phyloP scores from a whole-genome alignment of 2,329 filamentous ascomycete genomes.

The Penicillium sp. region DNA sequence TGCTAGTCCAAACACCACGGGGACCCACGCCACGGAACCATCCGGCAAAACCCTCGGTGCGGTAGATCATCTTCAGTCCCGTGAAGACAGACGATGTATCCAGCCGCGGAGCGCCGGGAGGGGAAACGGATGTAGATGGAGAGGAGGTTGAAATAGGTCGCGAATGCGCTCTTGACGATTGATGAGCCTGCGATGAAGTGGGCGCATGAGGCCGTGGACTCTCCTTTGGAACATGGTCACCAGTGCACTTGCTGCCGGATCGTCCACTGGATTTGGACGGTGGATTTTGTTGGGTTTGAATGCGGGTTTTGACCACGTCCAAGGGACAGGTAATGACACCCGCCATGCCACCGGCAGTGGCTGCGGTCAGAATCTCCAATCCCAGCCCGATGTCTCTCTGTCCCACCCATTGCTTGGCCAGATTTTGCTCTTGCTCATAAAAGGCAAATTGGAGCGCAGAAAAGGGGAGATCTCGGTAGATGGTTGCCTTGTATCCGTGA shows the following conservation, averaged over 20 bases:
- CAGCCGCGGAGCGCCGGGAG: conserved; percentile 70
- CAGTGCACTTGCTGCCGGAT: conserved; percentile 23
- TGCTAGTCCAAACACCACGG: conserved; percentile 90
- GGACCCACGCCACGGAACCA: conserved; percentile 95
- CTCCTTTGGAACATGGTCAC: conserved; percentile 25
- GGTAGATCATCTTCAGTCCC: conserved; percentile 81
- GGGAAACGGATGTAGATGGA: conserved; percentile 73
- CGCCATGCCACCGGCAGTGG: conserved; percentile 82
- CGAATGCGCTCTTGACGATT: conserved; percentile 46
- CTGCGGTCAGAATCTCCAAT: conserved; percentile 83
- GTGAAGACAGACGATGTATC: conserved; percentile 85
- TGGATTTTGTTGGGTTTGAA: conserved; percentile 79
- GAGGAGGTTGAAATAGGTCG: conserved; percentile 84
- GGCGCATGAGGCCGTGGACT: conserved; percentile 23
- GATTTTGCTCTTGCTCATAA: conserved; percentile 85
- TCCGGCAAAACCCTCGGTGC: conserved; percentile 76
- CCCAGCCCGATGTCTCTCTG: conserved; percentile 77
- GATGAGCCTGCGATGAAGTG: conserved; percentile 16
- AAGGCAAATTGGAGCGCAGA: conserved; percentile 97
- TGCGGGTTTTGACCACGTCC: conserved; percentile 93
- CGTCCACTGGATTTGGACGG: conserved; percentile 30
- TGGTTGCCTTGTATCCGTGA: conserved; percentile 93
- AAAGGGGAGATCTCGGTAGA: conserved; percentile 90
- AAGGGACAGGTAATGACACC: conserved; percentile 92
- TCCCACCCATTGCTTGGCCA: conserved; percentile 72